Conservation (phyloP, 805 yeast species). For the Kodamaea sagamina region DNA sequence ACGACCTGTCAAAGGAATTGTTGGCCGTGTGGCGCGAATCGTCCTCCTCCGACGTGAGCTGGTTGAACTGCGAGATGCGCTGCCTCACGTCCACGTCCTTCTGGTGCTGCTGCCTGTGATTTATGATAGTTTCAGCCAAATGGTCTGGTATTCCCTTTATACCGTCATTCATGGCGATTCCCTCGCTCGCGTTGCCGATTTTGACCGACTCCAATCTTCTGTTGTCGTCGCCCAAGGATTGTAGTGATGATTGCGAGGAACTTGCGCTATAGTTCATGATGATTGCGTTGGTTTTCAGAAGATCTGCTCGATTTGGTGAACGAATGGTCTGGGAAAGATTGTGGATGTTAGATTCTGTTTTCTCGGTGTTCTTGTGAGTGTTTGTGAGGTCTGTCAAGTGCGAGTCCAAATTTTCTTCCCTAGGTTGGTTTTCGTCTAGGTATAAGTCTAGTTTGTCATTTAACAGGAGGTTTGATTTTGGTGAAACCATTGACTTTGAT, state of each 20-base stretch:
- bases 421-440: slow-evolving; percentile 22
- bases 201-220: slow-evolving; percentile 25
- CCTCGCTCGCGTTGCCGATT: slow-evolving; percentile 18
- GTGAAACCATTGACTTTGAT: too few relatives aligned
- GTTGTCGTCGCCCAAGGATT: slow-evolving; percentile 33
- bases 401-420: slow-evolving; percentile 31
- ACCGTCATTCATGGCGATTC: slow-evolving; percentile 41
- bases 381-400: slow-evolving; percentile 35
- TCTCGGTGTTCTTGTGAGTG: slow-evolving; percentile 21
- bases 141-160: slow-evolving; percentile 45
- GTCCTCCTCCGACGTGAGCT: slow-evolving; percentile 7
- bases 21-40: slow-evolving; percentile 11
- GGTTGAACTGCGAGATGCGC: slow-evolving; percentile 10
- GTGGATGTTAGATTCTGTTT: slow-evolving; percentile 37
- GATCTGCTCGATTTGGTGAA: slow-evolving; percentile 21
- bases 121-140: slow-evolving; percentile 31
- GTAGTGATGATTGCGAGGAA: slow-evolving; percentile 44
- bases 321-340: slow-evolving; percentile 34
- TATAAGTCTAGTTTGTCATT: slow-evolving; percentile 49
- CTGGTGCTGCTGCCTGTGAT: slow-evolving; percentile 6
- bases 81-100: slow-evolving; percentile 7
- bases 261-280: slow-evolving; percentile 25
- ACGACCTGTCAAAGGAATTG: slow-evolving; percentile 37
- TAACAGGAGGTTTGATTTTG: slow-evolving; percentile 39
- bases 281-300: slow-evolving; percentile 26